Evolutionary conservation across 176 grass and related monocot species (phyloP).

Genomic region (Bothriochloa decipiens): DNA sequence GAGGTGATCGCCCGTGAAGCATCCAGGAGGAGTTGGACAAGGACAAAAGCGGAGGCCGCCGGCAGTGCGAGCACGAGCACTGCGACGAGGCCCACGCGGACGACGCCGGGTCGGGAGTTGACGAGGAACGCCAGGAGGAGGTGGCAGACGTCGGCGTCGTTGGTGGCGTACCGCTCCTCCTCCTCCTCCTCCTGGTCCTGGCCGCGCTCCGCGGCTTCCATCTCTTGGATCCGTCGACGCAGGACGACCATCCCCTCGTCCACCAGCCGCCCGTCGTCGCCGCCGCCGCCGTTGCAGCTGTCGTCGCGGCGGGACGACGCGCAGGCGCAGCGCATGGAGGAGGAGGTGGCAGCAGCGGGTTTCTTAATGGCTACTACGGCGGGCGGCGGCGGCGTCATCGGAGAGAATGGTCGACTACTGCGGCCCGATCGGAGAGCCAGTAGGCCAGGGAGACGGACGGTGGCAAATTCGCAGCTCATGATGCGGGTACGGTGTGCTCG

Average conservation of each 20-base stretch:
- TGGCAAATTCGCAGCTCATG: background rate
- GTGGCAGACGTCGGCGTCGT: slow-evolving; percentile 57
- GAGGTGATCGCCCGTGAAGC: background rate
- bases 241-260: slow-evolving; percentile 60
- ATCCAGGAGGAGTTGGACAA: slow-evolving; percentile 24
- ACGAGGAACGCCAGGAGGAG: slow-evolving; percentile 54
- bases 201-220: slow-evolving; percentile 47
- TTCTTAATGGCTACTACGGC: background rate
- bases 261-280: slow-evolving; percentile 4
- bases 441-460: background rate
- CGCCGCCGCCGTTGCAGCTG: background rate
- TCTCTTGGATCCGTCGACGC: slow-evolving; percentile 56
- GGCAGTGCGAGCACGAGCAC: slow-evolving; percentile 41
- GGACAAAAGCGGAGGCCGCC: slow-evolving; percentile 37
- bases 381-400: background rate
- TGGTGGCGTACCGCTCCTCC: slow-evolving; percentile 39
- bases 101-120: slow-evolving; percentile 43
- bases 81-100: slow-evolving; percentile 43
- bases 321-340: background rate
- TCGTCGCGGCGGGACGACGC: slow-evolving; percentile 14
- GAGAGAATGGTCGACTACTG: background rate
- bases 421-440: background rate
- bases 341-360: background rate
- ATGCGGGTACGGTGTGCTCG: background rate
- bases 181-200: slow-evolving; percentile 22